Conservation (phyloP, 1,284 basidiomycete genomes). For the Cutaneotrichosporon sp. region DNA sequence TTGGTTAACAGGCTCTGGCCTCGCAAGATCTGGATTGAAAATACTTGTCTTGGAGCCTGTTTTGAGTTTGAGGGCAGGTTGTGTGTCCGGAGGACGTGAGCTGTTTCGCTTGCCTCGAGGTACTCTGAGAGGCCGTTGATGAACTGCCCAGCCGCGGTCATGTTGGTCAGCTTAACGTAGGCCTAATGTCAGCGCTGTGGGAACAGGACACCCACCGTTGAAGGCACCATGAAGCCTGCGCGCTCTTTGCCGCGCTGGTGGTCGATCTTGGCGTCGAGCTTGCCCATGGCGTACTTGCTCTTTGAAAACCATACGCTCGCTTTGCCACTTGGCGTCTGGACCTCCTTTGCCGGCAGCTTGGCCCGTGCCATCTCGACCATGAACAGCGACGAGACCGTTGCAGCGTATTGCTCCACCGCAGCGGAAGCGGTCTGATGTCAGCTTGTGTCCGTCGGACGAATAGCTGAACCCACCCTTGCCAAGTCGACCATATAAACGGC, state of each 20-base stretch:
- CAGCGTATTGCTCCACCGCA: conserved; percentile 41
- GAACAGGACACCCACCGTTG: conserved; percentile 16
- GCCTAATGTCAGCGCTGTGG: conserved; percentile 21
- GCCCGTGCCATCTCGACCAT: conserved; percentile 29
- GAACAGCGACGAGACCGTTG: conserved; percentile 43
- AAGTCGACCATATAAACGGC: conserved; percentile 47
- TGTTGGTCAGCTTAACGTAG: conserved; percentile 47
- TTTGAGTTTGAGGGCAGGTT: conserved; percentile 11
- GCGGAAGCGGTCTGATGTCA: conserved; percentile 30
- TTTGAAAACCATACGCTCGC: conserved; percentile 47
- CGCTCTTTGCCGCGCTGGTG: conserved; percentile 1
- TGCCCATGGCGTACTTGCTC: conserved; percentile 44
- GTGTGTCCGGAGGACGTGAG: conserved; percentile 34
- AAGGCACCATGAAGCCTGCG: conserved; percentile 8
- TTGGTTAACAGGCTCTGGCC: conserved; percentile 40
- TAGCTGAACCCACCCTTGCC: conserved; percentile 25
- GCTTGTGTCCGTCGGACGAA: background rate
- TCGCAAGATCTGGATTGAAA: conserved; percentile 36
- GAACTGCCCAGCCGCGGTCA: conserved; percentile 36
- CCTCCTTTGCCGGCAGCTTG: background rate
- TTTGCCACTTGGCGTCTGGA: conserved; percentile 32
- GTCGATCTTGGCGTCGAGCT: conserved; percentile 36
- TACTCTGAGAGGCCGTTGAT: conserved; percentile 41
- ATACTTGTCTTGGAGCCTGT: conserved; percentile 24
- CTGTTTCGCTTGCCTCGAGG: conserved; percentile 43